phyloP scores from a whole-genome alignment of 805 yeast genomes.

The Wickerhamomyces strasburgensis region DNA sequence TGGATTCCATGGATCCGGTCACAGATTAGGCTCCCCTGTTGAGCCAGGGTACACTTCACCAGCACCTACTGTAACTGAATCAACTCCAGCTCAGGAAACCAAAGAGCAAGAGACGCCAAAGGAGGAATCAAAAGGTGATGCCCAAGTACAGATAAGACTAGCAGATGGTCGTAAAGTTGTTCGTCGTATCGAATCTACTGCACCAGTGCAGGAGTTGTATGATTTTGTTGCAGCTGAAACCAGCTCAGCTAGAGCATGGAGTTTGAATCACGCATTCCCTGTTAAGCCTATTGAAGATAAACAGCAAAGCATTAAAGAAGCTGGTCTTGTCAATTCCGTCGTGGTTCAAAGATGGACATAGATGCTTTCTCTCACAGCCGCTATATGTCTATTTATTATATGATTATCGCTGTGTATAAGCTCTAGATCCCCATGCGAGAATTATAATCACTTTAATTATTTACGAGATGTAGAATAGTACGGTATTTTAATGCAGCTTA shows the following conservation, averaged over 20 bases:
- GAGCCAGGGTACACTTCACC: conserved; percentile 54
- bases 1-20: conserved; percentile 77
- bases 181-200: conserved; percentile 58
- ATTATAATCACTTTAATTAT: too few species aligned
- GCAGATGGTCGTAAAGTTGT: conserved; percentile 74
- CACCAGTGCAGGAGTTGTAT: conserved; percentile 60
- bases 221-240: conserved; percentile 57
- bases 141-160: conserved; percentile 74
- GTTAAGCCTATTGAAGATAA: conserved; percentile 62
- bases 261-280: conserved; percentile 78
- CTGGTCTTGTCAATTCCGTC: conserved; percentile 78
- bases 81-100: conserved; percentile 2
- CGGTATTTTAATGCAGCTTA: too few species aligned
- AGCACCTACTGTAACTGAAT: conserved; percentile 7
- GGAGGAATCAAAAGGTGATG: conserved; percentile 49
- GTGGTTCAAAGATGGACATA: conserved; percentile 78
- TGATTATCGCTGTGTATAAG: too few species aligned
- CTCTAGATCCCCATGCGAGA: too few species aligned
- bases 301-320: conserved; percentile 57
- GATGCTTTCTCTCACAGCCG: too few species aligned
- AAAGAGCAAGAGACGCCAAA: conserved; percentile 9
- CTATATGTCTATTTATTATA: too few species aligned
- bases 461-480: too few species aligned
- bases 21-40: conserved; percentile 83
- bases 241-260: conserved; percentile 40